Conservation (phyloP, 768 basidiomycete species). For the Lactarius akahatsu region DNA sequence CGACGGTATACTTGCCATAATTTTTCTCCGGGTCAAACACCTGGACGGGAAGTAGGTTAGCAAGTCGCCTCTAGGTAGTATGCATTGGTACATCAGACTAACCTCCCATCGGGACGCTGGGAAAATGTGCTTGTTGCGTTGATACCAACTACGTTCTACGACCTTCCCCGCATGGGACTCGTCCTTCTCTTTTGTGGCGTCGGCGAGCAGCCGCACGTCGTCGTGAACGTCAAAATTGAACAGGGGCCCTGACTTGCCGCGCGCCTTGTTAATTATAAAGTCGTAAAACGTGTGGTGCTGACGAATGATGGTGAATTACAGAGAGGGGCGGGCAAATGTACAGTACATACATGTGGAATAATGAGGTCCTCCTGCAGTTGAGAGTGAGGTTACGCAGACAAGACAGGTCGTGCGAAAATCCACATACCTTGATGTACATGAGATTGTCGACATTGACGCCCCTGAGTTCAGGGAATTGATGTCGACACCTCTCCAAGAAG, state of each 20-base stretch:
- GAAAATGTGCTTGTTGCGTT: conserved; percentile 96
- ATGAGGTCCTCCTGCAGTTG: conserved; percentile 87
- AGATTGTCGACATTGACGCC: conserved; percentile 91
- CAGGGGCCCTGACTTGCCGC: conserved; percentile 95
- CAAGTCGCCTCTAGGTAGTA: background rate
- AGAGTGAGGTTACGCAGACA: conserved; percentile 17
- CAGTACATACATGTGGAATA: conserved; percentile 79
- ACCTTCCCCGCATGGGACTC: conserved; percentile 99
- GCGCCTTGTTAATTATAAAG: conserved; percentile 97
- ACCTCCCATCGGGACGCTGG: conserved; percentile 97
- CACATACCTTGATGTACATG: conserved; percentile 92
- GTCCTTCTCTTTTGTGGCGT: conserved; percentile 96
- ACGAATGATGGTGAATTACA: conserved; percentile 13
- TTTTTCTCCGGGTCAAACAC: conserved; percentile 93
- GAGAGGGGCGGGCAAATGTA: background rate
- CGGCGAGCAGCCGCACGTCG: conserved; percentile 90
- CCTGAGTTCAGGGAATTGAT: conserved; percentile 89
- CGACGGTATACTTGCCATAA: conserved; percentile 89
- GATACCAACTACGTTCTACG: conserved; percentile 93
- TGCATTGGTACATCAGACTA: conserved; percentile 33
- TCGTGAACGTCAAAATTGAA: conserved; percentile 99
- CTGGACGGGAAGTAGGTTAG: conserved; percentile 38
- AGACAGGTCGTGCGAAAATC: conserved; percentile 2
- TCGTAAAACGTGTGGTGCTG: conserved; percentile 98
- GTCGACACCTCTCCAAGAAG: conserved; percentile 91